Conservation (phyloP, 345 rosid genomes). For the Eucalyptus tenuipes region DNA sequence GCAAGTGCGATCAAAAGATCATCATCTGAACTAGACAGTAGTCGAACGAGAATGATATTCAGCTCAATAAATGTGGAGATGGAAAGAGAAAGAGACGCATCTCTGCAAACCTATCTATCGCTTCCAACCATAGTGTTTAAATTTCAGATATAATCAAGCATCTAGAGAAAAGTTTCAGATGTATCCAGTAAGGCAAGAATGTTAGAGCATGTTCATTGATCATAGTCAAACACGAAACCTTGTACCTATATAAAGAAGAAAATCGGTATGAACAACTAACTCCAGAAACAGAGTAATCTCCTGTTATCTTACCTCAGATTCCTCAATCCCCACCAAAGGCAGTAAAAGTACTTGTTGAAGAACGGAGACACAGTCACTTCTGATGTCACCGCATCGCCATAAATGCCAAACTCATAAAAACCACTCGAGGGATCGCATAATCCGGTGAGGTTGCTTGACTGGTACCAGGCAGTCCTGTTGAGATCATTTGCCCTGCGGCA, state of each 20-base stretch:
- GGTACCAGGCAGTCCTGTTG: slow-evolving; percentile 41
- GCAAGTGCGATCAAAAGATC: neutral
- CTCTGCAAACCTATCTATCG: neutral
- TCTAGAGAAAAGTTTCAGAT: neutral
- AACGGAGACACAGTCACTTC: slow-evolving; percentile 45
- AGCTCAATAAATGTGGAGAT: neutral
- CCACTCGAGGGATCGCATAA: slow-evolving; percentile 32
- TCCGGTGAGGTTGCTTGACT: slow-evolving; percentile 45
- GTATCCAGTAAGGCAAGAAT: neutral
- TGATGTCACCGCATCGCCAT: slow-evolving; percentile 51
- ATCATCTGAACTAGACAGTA: neutral
- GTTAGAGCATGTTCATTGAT: neutral
- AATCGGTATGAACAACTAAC: neutral
- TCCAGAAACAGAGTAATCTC: neutral
- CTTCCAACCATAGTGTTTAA: neutral
- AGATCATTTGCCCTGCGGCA: slow-evolving; percentile 28
- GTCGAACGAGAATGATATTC: neutral
- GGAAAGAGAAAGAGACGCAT: neutral
- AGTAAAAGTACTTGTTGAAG: slow-evolving; percentile 75
- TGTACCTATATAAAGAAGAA: neutral
- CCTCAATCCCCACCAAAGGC: slow-evolving; percentile 96
- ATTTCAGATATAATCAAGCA: neutral
- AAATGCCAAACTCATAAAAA: slow-evolving; percentile 66
- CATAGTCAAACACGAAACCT: neutral
- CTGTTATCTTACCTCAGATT: slow-evolving; percentile 46